phyloP scores from a whole-genome alignment of 2,329 filamentous ascomycete species.

The Ophiocordyceps unilateralis region DNA sequence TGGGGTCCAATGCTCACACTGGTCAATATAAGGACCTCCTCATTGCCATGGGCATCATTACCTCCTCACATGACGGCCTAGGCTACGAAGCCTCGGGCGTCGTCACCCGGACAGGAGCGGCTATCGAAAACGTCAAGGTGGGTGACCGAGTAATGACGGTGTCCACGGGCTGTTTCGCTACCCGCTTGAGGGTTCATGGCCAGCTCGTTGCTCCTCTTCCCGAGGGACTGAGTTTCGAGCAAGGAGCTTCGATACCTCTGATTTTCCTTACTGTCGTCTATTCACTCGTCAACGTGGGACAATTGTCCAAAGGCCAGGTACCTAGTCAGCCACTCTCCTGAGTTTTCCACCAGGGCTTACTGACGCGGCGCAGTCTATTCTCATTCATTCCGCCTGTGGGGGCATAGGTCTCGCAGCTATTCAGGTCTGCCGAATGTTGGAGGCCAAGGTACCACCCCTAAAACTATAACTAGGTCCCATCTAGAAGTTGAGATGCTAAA shows the following conservation, averaged over 20 bases:
- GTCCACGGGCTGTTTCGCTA: conserved; percentile 8
- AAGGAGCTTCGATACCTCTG: conserved; percentile 16
- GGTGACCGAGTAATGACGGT: conserved; percentile 19
- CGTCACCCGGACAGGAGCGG: conserved; percentile 4
- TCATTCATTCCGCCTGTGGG: conserved; percentile 15
- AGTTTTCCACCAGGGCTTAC: too few relatives aligned
- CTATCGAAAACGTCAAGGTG: conserved; percentile 5
- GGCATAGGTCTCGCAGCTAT: conserved; percentile 14
- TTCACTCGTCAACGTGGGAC: conserved; percentile 1
- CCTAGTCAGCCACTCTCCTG: too few relatives aligned
- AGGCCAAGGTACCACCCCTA: too few relatives aligned
- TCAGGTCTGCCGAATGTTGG: conserved; percentile 8
- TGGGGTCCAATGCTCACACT: background rate
- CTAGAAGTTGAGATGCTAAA: too few relatives aligned
- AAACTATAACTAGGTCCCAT: too few relatives aligned
- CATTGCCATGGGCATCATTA: conserved; percentile 1
- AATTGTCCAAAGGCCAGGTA: conserved; percentile 3
- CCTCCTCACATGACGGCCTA: conserved; percentile 4
- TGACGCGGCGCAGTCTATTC: too few relatives aligned
- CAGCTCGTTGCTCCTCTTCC: conserved; percentile 14
- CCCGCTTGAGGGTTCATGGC: conserved; percentile 7
- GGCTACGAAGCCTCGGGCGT: conserved; percentile 14
- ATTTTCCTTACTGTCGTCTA: conserved; percentile 15
- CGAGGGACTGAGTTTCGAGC: conserved; percentile 13
- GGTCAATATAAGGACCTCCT: conserved; percentile 4